Evolutionary conservation across 2,329 filamentous ascomycete genomes (phyloP).

Genomic region (Neopestalotiopsis clavispora): DNA sequence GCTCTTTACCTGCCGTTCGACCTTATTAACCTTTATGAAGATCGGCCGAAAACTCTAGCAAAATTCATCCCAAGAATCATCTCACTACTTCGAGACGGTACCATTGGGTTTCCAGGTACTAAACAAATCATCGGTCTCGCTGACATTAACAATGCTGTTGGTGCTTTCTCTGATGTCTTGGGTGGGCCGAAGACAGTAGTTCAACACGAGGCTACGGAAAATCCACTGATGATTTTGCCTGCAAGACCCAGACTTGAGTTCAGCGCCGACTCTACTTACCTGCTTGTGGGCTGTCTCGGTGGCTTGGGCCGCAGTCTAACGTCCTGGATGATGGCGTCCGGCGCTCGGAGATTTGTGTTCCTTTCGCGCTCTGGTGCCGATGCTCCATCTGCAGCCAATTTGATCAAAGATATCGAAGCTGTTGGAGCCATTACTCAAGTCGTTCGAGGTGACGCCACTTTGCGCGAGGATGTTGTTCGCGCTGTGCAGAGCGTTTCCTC

Average conservation of each 20-base stretch:
- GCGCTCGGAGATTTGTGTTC: conserved; percentile 38
- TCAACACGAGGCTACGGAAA: conserved; percentile 17
- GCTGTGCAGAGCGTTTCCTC: conserved; percentile 18
- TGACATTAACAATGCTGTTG: too few relatives aligned
- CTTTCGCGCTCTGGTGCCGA: conserved; percentile 37
- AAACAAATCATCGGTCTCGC: too few relatives aligned
- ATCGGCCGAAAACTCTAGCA: too few relatives aligned
- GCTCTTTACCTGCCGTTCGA: conserved; percentile 28
- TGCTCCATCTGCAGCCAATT: conserved; percentile 27
- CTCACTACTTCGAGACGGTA: too few relatives aligned
- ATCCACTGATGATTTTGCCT: conserved; percentile 22
- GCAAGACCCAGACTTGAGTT: conserved; percentile 16
- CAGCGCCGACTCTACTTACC: conserved; percentile 30
- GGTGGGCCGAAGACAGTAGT: too few relatives aligned
- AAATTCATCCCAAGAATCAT: too few relatives aligned
- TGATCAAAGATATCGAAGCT: conserved; percentile 21
- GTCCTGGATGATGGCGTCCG: conserved; percentile 37
- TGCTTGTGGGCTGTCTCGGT: conserved; percentile 42
- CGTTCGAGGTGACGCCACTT: conserved; percentile 22
- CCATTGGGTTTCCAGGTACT: too few relatives aligned
- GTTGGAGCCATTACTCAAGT: conserved; percentile 21
- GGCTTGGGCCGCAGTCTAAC: conserved; percentile 40
- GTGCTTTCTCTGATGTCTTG: too few relatives aligned
- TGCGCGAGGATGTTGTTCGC: conserved; percentile 16
- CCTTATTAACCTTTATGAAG: too few relatives aligned